A percentile compares a stretch with the other conserved stretches of the same genome.
Conservation (phyloP, 164 flowering plant genomes). For the Nelumbo lutea region DNA sequence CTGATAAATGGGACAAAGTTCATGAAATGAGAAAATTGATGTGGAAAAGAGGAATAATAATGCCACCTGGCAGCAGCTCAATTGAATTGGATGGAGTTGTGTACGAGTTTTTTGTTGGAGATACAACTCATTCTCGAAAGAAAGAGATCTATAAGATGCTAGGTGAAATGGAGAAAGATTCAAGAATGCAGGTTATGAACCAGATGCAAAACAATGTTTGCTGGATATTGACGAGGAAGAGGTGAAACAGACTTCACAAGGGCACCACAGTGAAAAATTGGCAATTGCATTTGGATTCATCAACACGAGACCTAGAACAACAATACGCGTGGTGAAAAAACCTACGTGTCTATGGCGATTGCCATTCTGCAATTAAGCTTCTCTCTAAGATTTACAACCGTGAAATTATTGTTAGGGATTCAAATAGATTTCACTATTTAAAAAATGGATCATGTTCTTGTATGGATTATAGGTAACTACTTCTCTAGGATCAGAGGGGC, state of each 20-base stretch:
- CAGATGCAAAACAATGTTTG: constrained; percentile 4
- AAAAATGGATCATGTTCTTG: too few relatives aligned
- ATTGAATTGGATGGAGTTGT: constrained; percentile 9
- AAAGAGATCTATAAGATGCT: neutral
- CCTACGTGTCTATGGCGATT: constrained; percentile 5
- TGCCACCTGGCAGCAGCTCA: constrained; percentile 7
- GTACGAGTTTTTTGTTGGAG: constrained; percentile 7
- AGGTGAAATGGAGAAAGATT: constrained; percentile 5
- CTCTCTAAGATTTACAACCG: constrained; percentile 5
- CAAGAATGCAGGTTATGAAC: constrained; percentile 3
- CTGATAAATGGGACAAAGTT: constrained; percentile 7
- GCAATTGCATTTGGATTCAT: too few relatives aligned
- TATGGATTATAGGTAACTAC: constrained; percentile 6
- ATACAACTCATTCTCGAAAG: constrained; percentile 4
- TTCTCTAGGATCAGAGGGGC: too few relatives aligned
- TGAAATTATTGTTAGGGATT: neutral
- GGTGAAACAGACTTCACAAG: constrained; percentile 4
- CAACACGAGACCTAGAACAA: constrained; percentile 6
- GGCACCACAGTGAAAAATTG: neutral
- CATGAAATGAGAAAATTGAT: neutral
- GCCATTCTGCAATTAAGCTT: constrained; percentile 10
- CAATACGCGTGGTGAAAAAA: constrained; percentile 2
- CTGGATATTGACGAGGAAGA: constrained; percentile 9
- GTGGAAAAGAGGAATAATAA: constrained; percentile 4
- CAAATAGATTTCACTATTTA: too few relatives aligned